Evolutionary conservation across 208 protist species (phyloP).

Genomic region (Trypanosoma conorhini): DNA sequence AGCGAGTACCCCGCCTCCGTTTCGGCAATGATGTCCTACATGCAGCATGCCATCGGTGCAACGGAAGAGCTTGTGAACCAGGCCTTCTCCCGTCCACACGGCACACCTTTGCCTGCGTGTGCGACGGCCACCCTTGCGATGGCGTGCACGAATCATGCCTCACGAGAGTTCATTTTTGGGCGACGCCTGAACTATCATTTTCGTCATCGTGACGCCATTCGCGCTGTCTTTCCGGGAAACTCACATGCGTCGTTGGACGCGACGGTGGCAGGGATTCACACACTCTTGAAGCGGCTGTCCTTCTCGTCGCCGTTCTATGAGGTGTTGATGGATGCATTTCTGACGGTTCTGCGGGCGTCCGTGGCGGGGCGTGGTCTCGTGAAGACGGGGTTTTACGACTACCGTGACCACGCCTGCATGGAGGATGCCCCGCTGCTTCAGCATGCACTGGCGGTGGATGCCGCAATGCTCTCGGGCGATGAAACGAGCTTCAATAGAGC

Average conservation of each 20-base stretch:
- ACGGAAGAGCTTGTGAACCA: conserved; percentile 46
- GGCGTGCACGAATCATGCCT: conserved; percentile 57
- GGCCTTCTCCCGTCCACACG: conserved; percentile 23
- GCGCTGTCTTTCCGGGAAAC: conserved; percentile 53
- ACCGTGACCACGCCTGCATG: conserved; percentile 28
- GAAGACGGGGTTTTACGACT: conserved; percentile 57
- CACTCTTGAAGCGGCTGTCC: conserved; percentile 33
- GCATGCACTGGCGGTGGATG: conserved; percentile 56
- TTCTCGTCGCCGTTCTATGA: conserved; percentile 73
- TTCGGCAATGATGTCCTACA: conserved; percentile 65
- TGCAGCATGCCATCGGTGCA: conserved; percentile 61
- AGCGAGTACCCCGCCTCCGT: conserved; percentile 67
- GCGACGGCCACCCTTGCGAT: conserved; percentile 49
- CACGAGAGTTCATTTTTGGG: conserved; percentile 80
- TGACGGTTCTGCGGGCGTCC: conserved; percentile 76
- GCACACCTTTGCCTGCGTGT: conserved; percentile 53
- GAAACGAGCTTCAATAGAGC: conserved; percentile 61
- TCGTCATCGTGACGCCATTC: conserved; percentile 55
- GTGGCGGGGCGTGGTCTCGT: conserved; percentile 67
- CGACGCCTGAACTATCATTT: conserved; percentile 81
- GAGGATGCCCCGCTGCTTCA: conserved; percentile 39
- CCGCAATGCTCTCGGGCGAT: conserved; percentile 68
- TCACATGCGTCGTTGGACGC: conserved; percentile 23
- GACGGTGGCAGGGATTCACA: conserved; percentile 72
- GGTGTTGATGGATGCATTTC: conserved; percentile 85